phyloP scores from a whole-genome alignment of 768 basidiomycete species.

The Russula sp. region DNA sequence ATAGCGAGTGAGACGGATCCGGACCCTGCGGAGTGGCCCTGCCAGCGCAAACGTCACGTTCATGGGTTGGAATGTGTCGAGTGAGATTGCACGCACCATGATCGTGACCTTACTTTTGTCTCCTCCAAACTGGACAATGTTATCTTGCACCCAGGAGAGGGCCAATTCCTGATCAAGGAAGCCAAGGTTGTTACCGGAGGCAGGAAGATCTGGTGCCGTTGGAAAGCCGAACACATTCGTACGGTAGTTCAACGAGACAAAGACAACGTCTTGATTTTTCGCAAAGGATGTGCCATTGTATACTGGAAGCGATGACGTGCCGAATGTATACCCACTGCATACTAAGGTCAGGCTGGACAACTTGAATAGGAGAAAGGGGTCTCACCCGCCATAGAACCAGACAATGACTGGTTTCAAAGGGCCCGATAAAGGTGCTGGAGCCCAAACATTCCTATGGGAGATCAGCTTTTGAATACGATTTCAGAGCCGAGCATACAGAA shows the following conservation, averaged over 20 bases:
- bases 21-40: conserved; percentile 15
- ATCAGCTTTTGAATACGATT: neutral
- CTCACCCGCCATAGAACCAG: conserved; percentile 20
- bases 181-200: conserved; percentile 6
- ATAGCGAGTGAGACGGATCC: neutral
- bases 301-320: conserved; percentile 1
- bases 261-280: conserved; percentile 12
- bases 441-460: conserved; percentile 12
- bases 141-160: conserved; percentile 50
- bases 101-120: conserved; percentile 41
- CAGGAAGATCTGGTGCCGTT: conserved; percentile 1
- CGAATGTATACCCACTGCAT: conserved; percentile 2
- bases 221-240: conserved; percentile 19
- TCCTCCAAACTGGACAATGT: conserved; percentile 33
- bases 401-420: conserved; percentile 14
- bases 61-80: neutral
- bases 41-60: neutral
- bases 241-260: conserved; percentile 19
- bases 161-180: conserved; percentile 29
- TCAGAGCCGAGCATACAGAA: neutral
- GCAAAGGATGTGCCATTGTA: conserved; percentile 17
- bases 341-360: neutral
- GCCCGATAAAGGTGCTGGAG: neutral
- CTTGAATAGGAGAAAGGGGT: neutral
- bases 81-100: conserved; percentile 24